Conservation (phyloP, 2,329 filamentous ascomycete species). For the Talaromyces funiculosus region DNA sequence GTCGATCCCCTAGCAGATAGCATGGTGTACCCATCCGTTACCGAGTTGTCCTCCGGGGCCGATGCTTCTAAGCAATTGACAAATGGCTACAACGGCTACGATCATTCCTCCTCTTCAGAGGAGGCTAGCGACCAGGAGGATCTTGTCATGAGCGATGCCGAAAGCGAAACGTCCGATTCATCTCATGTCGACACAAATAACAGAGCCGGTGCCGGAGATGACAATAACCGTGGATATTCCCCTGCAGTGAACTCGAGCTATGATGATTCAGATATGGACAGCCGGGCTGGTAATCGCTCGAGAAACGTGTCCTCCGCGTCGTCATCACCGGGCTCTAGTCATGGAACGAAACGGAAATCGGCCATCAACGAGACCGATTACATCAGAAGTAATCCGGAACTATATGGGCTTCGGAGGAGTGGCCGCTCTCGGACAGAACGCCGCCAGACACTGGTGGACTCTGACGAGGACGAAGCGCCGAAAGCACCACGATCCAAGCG, state of each 20-base stretch:
- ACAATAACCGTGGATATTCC: conserved; percentile 36
- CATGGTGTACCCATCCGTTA: conserved; percentile 42
- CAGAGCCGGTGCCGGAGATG: conserved; percentile 45
- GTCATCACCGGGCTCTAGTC: conserved; percentile 62
- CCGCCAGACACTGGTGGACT: conserved; percentile 52
- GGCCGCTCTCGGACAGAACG: conserved; percentile 57
- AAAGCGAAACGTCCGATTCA: conserved; percentile 71
- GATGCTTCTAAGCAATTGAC: conserved; percentile 23
- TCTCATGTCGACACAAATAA: conserved; percentile 43
- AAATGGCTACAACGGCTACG: conserved; percentile 33
- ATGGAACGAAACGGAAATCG: conserved; percentile 68
- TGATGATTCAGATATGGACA: conserved; percentile 25
- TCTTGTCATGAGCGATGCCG: conserved; percentile 51
- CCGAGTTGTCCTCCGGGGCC: conserved; percentile 27
- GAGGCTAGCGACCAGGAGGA: conserved; percentile 29
- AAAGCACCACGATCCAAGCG: conserved; percentile 45
- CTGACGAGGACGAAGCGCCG: conserved; percentile 66
- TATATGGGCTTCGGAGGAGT: conserved; percentile 91
- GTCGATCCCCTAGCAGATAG: conserved; percentile 34
- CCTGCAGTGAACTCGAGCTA: conserved; percentile 33
- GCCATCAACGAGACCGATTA: conserved; percentile 69
- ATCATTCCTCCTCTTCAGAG: conserved; percentile 23
- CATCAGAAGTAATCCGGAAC: conserved; percentile 84
- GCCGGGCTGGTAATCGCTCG: conserved; percentile 1
- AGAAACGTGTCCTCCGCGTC: conserved; percentile 41